Base-by-base conservation (phyloP, 768 basidiomycete species). In the Vararia minispora region DNA sequence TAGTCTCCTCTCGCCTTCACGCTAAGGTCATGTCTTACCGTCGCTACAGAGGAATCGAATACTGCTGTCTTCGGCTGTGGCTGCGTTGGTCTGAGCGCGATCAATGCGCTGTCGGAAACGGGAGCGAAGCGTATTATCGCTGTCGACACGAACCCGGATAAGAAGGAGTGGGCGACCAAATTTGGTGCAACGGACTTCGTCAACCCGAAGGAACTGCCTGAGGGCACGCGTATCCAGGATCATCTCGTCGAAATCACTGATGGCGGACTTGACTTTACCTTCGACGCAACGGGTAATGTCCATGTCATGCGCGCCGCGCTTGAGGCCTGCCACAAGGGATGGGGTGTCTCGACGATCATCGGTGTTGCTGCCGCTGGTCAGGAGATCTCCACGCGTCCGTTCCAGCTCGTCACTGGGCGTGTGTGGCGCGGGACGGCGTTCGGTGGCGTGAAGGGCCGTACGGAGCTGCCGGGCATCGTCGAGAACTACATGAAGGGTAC, bases 271-370 rank as follows among this genome's bases (percentile, higher is more conserved):
- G 95, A 99, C 62, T 97, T 78, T 58, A 98, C 95, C 10, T 99
- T 92, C 53, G 95, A 99, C 53, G 85, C 82, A 50, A 99, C 95
- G 8, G 95, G 95, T 16, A 97, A 95, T 56, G 75, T 76, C 32
- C 43, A 89, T 21, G 90, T 94, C 46, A 97, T 95, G 92, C 77
- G 92, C 44, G 67, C 80, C 34, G 95, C 95, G 18, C 74, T 99
- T 33, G 95, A 99, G 63, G 86, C 91, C n/a, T 97, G 91, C 60
- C 95, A 99, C 62, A 98, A 98, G 58, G 95, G 95, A 11, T 99
- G 95, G 95, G 95, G 95, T 50, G 81, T 97, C 29, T 88, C 80
- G 41, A 97, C 88, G 40, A 57, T 99, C 48, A 97, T 99, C 43
- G 94, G 94, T 43, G 95, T 99, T 28, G 95, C 95, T 3, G 90